Percentiles rank a stretch among this genome's conserved stretches.
These are phyloP conservation scores for Rosellinia necatrix DNA, from an alignment of 2,329 filamentous ascomycete genomes.

Conservation along the genomic window DNA sequence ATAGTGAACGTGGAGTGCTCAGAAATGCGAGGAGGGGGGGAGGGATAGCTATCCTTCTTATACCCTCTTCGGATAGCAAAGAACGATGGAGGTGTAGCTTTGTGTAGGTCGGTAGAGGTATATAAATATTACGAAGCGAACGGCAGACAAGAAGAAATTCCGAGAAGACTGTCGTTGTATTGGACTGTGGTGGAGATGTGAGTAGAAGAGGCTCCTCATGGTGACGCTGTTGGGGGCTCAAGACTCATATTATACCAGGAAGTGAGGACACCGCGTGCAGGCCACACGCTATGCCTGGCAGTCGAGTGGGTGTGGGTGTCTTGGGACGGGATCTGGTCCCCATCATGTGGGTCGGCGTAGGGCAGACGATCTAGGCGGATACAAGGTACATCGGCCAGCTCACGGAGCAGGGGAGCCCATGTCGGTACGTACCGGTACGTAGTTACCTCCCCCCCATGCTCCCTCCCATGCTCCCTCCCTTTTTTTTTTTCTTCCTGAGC, in stretches of 20 bases:
- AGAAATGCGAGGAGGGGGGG: background rate
- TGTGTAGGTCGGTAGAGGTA: slow-evolving; percentile 6
- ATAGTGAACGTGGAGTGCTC: background rate
- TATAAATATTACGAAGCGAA: slow-evolving; percentile 19
- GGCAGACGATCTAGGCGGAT: slow-evolving; percentile 29
- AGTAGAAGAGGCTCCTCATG: slow-evolving; percentile 19
- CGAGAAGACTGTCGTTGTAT: slow-evolving; percentile 8
- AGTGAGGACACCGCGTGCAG: slow-evolving; percentile 23
- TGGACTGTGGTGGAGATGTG: slow-evolving; percentile 17
- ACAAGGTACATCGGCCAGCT: slow-evolving; percentile 25
- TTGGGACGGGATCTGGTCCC: slow-evolving; percentile 26
- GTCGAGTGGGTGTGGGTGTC: slow-evolving; percentile 22
- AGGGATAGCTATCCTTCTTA: slow-evolving; percentile 1
- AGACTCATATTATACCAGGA: slow-evolving; percentile 30
- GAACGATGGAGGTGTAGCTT: slow-evolving; percentile 1
- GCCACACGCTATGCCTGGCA: slow-evolving; percentile 15
- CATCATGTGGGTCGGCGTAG: slow-evolving; percentile 24
- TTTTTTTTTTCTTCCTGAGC: slow-evolving; percentile 3
- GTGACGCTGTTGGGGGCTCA: slow-evolving; percentile 29
- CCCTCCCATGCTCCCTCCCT: slow-evolving; percentile 9
- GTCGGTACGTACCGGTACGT: slow-evolving; percentile 21
- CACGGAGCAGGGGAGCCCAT: slow-evolving; percentile 21
- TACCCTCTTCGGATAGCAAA: slow-evolving; percentile 3
- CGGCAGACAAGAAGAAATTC: slow-evolving; percentile 2
- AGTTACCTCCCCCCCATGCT: too few species aligned